phyloP scores from a whole-genome alignment of 1,284 basidiomycete genomes.

The Somion occarium region DNA sequence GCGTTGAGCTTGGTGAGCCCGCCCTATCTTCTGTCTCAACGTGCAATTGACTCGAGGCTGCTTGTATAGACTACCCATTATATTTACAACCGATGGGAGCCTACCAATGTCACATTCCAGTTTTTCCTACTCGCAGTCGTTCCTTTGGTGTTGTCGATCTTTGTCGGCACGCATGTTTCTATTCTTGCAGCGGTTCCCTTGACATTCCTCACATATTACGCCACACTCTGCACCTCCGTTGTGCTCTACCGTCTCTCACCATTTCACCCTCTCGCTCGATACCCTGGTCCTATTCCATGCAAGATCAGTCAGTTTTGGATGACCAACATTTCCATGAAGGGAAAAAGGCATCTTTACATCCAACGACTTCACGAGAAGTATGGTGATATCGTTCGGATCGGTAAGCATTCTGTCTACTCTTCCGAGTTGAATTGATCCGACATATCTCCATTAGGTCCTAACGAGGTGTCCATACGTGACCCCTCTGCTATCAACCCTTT shows the following conservation, averaged over 20 bases:
- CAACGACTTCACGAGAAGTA: constrained; percentile 22
- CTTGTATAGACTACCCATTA: not conserved
- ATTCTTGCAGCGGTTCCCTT: not conserved
- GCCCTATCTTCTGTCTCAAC: not conserved
- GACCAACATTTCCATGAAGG: constrained; percentile 15
- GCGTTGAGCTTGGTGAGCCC: not conserved
- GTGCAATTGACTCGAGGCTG: not conserved
- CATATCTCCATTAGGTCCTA: constrained; percentile 18
- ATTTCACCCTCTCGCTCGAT: constrained; percentile 25
- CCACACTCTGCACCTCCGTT: constrained; percentile 15
- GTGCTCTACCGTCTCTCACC: constrained; percentile 27
- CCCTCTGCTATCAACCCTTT: constrained; percentile 14
- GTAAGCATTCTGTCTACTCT: constrained; percentile 11
- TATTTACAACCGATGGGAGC: not conserved
- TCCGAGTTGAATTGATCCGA: not conserved
- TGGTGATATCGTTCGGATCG: constrained; percentile 28
- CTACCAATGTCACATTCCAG: not conserved
- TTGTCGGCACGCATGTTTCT: not conserved
- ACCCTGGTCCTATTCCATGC: constrained; percentile 24
- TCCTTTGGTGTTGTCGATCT: not conserved
- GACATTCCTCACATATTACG: constrained; percentile 8
- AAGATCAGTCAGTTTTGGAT: constrained; percentile 23
- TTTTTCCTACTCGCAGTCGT: not conserved
- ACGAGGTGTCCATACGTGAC: constrained; percentile 23
- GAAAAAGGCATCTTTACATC: constrained; percentile 22